These are phyloP conservation scores for Bombardia bombarda DNA, from an alignment of 495 filamentous ascomycete genomes.

Conservation along the genomic window DNA sequence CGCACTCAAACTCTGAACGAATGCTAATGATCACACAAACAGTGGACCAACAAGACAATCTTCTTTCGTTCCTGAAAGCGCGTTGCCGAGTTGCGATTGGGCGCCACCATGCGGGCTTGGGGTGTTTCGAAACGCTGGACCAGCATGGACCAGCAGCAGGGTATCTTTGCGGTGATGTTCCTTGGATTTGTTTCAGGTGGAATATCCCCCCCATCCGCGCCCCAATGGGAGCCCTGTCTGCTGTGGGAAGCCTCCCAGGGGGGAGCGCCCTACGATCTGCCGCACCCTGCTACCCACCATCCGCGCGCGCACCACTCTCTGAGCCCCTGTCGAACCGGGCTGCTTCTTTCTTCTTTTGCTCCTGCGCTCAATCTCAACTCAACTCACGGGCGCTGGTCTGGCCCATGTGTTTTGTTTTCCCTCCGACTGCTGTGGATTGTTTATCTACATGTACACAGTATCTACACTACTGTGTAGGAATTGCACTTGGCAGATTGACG, in stretches of 20 bases:
- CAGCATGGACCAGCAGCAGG: no score
- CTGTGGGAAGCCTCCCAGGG: background rate
- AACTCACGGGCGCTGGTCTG: no score
- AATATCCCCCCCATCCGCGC: conserved; percentile 1
- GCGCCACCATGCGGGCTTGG: conserved; percentile 15
- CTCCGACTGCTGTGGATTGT: no score
- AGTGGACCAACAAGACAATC: conserved; percentile 10
- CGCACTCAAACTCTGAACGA: no score
- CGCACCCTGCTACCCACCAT: background rate
- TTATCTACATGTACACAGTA: no score
- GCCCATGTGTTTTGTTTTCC: no score
- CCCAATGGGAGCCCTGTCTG: conserved; percentile 10
- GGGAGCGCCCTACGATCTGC: conserved; percentile 6
- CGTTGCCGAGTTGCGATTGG: conserved; percentile 18
- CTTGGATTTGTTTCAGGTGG: conserved; percentile 22
- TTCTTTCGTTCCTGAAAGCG: background rate
- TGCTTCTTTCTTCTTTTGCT: no score
- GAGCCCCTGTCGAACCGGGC: background rate
- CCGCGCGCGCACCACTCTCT: background rate
- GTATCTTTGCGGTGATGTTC: conserved; percentile 14
- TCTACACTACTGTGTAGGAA: no score
- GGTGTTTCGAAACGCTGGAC: conserved; percentile 24
- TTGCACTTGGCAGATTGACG: no score
- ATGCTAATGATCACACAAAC: no score
- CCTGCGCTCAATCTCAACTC: no score